A percentile compares a stretch with the other conserved stretches of the same genome.
Conservation (phyloP, 2,329 filamentous ascomycete species). For the Trichoderma endophyticum region DNA sequence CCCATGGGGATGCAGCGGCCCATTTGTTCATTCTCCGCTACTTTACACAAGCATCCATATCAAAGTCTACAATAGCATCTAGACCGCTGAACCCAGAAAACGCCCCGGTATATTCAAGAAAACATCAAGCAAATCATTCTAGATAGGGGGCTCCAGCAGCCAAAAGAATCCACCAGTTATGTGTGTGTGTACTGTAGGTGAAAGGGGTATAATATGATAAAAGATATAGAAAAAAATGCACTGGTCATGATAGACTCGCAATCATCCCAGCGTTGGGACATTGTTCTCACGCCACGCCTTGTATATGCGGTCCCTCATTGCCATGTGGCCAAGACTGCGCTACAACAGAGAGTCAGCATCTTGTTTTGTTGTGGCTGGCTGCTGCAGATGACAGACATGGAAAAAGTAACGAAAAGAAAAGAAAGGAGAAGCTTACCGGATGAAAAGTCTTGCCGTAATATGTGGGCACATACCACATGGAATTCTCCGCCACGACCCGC, state of each 20-base stretch:
- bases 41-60: not conserved
- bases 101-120: not conserved
- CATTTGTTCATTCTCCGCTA: not conserved
- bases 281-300: slow-evolving; percentile 23
- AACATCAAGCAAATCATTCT: not conserved
- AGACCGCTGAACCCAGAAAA: not conserved
- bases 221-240: not conserved
- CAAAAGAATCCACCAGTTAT: not conserved
- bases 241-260: not conserved
- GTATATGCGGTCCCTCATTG: slow-evolving; percentile 31
- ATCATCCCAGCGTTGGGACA: not conserved
- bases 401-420: no score
- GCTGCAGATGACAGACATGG: not conserved
- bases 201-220: not conserved
- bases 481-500: slow-evolving; percentile 29
- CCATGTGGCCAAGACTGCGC: slow-evolving; percentile 39
- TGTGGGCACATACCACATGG: slow-evolving; percentile 47
- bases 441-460: slow-evolving; percentile 47
- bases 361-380: not conserved
- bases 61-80: not conserved
- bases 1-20: not conserved
- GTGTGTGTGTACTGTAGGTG: not conserved
- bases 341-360: slow-evolving; percentile 13
- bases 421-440: slow-evolving; percentile 30
- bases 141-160: not conserved